Base-by-base conservation (phyloP, 2,329 filamentous ascomycete genomes). In the Colletotrichum viniferum region DNA sequence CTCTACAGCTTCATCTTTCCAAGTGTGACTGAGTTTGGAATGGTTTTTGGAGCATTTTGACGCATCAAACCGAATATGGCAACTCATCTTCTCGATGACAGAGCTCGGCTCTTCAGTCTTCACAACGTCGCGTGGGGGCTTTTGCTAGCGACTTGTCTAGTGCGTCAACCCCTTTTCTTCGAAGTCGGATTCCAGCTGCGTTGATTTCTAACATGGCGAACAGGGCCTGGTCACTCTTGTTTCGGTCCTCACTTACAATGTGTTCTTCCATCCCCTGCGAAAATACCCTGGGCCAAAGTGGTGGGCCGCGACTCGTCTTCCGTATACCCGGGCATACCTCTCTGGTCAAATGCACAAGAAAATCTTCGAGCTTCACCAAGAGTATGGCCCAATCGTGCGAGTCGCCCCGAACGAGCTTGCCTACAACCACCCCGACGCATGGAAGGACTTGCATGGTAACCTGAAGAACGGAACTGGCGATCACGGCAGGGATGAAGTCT, bases 321-420 rank as follows among this genome's bases (percentile, higher is more conserved):
- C 73, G 1, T 63, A 63, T 26, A 26, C 56, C 18, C 38, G 36
- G 30, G 12, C 16, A 5, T 34, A 13, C 26, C 34, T 67, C 5
- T 67, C 61, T 3, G 73, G 73, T 9, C 38, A 58, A 38, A 10
- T 82, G 1, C 78, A 79, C 34, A 78, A 77, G 32, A 78, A 79
- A 43, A 75, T 83, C 48, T 77, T 79, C 14, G 76, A 77, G 8
- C 78, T 87, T 18, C 86, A 87, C 76, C 77, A 81, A 10, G 74
- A 81, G 38, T 87, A 87, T 72, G 88, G 88, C 7, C 82, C 83
- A 2, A 82, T 89, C 2, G 86, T 90, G 5, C 85, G 88, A 13
- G 79, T 88, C 34, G 84, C 83, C 9, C 87, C 88, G 1, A 82
- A 87, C 70, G 86, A 89, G 77, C 82, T 90, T 3, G 84, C 86